Conservation (phyloP, 192 early-diverging fungal species). For the Coemansia sp. region DNA sequence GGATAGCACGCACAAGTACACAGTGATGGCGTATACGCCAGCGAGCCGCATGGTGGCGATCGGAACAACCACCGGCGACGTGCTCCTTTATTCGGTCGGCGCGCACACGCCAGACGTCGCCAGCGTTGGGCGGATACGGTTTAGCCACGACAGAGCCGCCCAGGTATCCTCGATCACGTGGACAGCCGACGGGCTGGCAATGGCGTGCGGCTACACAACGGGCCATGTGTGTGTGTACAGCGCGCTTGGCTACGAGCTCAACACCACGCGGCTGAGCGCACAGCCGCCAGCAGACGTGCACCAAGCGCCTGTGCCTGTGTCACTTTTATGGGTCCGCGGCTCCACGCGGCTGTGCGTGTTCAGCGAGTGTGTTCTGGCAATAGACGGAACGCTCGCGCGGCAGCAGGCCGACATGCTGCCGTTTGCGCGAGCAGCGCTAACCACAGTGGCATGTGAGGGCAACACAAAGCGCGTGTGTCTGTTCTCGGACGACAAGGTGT, state of each 20-base stretch:
- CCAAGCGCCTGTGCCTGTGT: slow-evolving; percentile 1
- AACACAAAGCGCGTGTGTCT: slow-evolving; percentile 39
- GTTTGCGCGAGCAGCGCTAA: slow-evolving; percentile 37
- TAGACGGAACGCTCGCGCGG: not conserved
- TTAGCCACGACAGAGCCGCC: slow-evolving; percentile 15
- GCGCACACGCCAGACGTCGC: not conserved
- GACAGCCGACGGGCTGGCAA: slow-evolving; percentile 33
- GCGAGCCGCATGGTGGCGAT: slow-evolving; percentile 28
- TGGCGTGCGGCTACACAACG: slow-evolving; percentile 41
- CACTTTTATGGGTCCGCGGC: slow-evolving; percentile 19
- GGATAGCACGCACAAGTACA: slow-evolving; percentile 7
- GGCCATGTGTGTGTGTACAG: slow-evolving; percentile 40
- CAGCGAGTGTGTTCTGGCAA: not conserved
- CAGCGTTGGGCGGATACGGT: slow-evolving; percentile 2
- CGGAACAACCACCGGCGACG: slow-evolving; percentile 26
- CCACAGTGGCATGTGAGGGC: slow-evolving; percentile 26
- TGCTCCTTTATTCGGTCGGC: slow-evolving; percentile 17
- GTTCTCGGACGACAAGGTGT: slow-evolving; percentile 49
- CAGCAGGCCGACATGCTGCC: slow-evolving; percentile 32
- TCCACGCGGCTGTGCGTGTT: not conserved
- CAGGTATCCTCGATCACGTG: slow-evolving; percentile 28
- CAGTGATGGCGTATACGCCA: slow-evolving; percentile 23
- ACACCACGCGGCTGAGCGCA: slow-evolving; percentile 25
- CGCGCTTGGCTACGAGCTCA: slow-evolving; percentile 42
- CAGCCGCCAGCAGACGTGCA: not conserved